Evolutionary conservation across 441 rosid genomes (phyloP).

Genomic region (Rhodomyrtus psidioides): DNA sequence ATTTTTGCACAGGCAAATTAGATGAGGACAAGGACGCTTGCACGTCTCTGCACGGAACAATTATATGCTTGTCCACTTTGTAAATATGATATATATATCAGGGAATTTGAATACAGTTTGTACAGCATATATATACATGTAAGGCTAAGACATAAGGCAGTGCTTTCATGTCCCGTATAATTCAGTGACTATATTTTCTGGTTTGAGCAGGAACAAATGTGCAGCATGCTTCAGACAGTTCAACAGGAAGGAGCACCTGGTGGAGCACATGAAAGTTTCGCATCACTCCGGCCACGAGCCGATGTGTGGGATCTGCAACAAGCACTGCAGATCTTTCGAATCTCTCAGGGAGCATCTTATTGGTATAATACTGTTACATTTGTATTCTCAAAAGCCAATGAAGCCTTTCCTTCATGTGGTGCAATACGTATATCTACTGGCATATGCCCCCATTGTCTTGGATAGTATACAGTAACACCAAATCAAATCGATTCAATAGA

Average conservation of each 20-base stretch:
- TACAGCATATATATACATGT: not conserved
- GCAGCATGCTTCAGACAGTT: constrained; percentile 91
- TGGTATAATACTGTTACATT: constrained; percentile 23
- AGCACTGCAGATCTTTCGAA: constrained; percentile 87
- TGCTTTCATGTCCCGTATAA: not conserved
- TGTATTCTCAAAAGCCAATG: not conserved
- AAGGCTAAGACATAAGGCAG: not conserved
- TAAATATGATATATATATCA: not conserved
- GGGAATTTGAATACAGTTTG: not conserved
- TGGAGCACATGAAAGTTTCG: constrained; percentile 80
- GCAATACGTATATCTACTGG: not conserved
- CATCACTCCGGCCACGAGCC: constrained; percentile 86
- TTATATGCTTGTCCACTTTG: not conserved
- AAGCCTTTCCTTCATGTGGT: not conserved
- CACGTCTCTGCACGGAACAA: not conserved
- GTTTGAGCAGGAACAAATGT: constrained; percentile 61
- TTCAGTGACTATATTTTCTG: not conserved
- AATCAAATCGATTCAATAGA: too few relatives aligned
- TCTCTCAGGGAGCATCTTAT: constrained; percentile 88
- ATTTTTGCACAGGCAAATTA: not conserved
- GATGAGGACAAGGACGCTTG: not conserved
- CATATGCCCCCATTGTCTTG: not conserved
- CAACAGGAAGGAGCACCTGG: constrained; percentile 78
- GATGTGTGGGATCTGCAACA: constrained; percentile 62
- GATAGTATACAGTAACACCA: not conserved